Evolutionary conservation across 2,329 filamentous ascomycete genomes (phyloP), one percentile per base, ranked within the genome.

Genomic region (Talaromyces atroroseus): DNA sequence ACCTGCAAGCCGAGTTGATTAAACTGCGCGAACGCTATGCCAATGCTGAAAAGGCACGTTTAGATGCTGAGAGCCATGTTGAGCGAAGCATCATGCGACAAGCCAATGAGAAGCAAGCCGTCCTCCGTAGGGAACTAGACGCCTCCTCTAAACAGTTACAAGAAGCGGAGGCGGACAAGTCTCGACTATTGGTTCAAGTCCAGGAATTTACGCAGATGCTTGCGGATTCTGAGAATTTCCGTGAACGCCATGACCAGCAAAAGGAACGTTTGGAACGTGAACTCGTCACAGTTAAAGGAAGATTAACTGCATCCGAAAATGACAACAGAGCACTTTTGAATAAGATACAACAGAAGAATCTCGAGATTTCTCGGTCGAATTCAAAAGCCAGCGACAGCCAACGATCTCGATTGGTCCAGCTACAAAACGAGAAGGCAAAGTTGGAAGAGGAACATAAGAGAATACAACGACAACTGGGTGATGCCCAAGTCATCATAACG

Each of bases 251-350:
- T 65, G 94, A 97, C 65, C 90, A 96, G 68, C 88, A 92, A 61
- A 97, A 97, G 71, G 91, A 96, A 69, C 86, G 94, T 36, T 80
- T 96, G 46, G 92, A 97, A 71, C 84, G 91, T 21, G 94, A 99
- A 69, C 80, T 97, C 6, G 87, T 90, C 21, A 96, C 92, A 1
- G 83, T 96, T 63, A 95, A 94, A 71, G 92, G 92, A 59, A 87
- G 92, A 21, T 78, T 99, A 42, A 82, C 87, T 7, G 94, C 92
- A 23, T 97, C 92, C 0, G 92, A 99, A 70, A 96, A 97, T 65
- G 92, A 97, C 74, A 97, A 97, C 66, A 87, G 90, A 52, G 87
- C 91, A 5, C 78, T 99, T n/a, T 81, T 97, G 62, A 97, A 96
- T 76, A 97, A 97, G 73, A 81, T 99, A 18, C 92, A 97, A 66